These are phyloP conservation scores for Ophiostoma fasciatum DNA, from an alignment of 2,329 filamentous ascomycete species.

Conservation along the genomic window DNA sequence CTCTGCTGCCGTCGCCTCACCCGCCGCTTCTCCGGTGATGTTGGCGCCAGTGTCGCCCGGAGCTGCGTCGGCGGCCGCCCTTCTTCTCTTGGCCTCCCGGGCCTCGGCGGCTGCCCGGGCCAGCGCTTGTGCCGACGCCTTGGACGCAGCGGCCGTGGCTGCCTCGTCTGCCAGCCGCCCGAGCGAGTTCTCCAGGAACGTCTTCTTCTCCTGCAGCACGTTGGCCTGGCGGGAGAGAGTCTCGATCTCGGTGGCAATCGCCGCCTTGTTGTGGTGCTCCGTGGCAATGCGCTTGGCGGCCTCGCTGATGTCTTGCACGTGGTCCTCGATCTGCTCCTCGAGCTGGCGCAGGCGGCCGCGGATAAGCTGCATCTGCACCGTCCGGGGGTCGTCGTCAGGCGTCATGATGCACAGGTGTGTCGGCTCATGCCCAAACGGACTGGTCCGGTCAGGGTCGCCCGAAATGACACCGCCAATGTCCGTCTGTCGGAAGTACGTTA, in stretches of 20 bases:
- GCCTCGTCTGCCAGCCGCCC: slow-evolving; percentile 29
- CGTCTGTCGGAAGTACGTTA: slow-evolving; percentile 95
- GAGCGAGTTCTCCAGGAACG: slow-evolving; percentile 44
- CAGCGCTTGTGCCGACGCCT: not conserved
- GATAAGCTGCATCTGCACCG: slow-evolving; percentile 77
- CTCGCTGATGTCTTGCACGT: slow-evolving; percentile 58
- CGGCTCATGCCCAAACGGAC: slow-evolving; percentile 81
- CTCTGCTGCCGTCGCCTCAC: not conserved
- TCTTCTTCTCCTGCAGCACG: slow-evolving; percentile 42
- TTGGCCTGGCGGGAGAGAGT: slow-evolving; percentile 39
- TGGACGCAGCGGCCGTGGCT: slow-evolving; percentile 14
- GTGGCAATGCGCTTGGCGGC: slow-evolving; percentile 28
- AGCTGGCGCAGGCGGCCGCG: slow-evolving; percentile 66
- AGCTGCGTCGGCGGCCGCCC: not conserved
- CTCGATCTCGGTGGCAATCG: slow-evolving; percentile 42
- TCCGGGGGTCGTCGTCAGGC: slow-evolving; percentile 71
- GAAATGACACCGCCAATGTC: slow-evolving; percentile 72
- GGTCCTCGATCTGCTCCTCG: slow-evolving; percentile 60
- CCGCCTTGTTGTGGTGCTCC: slow-evolving; percentile 28
- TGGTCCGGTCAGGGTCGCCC: slow-evolving; percentile 68
- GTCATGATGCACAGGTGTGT: slow-evolving; percentile 96
- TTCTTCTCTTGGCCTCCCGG: not conserved
- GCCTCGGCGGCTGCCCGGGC: not conserved
- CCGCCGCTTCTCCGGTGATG: no score
- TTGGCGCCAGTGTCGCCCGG: no score